Evolutionary conservation across 2,329 filamentous ascomycete genomes (phyloP).

Genomic region (Fusarium guadeloupense): DNA sequence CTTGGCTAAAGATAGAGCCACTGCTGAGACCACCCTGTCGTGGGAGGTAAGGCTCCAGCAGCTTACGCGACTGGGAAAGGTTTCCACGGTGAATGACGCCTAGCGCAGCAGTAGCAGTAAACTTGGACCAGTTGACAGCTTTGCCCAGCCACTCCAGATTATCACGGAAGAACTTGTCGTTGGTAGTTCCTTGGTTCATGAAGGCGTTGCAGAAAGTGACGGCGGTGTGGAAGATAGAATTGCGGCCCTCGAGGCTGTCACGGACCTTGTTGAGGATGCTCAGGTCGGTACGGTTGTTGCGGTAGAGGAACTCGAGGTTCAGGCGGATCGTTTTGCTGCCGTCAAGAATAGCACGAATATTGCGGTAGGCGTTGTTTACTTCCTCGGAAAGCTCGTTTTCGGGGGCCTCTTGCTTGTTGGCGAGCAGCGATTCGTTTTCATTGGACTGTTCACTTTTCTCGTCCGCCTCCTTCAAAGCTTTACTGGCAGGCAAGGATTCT

Average conservation of each 20-base stretch:
- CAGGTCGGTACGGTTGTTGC: conserved; percentile 92
- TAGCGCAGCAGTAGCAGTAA: conserved; percentile 93
- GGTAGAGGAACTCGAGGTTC: conserved; percentile 95
- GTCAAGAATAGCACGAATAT: conserved; percentile 76
- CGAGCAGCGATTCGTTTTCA: conserved; percentile 60
- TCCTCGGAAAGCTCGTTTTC: conserved; percentile 63
- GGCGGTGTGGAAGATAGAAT: conserved; percentile 97
- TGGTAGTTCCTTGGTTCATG: conserved; percentile 98
- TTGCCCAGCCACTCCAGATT: conserved; percentile 98
- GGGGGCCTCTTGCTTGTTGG: conserved; percentile 62
- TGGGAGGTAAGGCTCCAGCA: conserved; percentile 93
- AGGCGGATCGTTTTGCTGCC: conserved; percentile 94
- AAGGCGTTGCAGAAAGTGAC: conserved; percentile 98
- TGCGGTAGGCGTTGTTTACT: conserved; percentile 66
- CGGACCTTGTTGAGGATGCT: conserved; percentile 95
- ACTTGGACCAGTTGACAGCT: conserved; percentile 99
- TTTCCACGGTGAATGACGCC: conserved; percentile 98
- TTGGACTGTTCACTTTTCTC: conserved; percentile 55
- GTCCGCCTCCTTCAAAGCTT: conserved; percentile 53
- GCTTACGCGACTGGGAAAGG: conserved; percentile 88
- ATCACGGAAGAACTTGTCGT: conserved; percentile 98
- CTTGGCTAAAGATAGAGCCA: conserved; percentile 94
- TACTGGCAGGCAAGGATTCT: conserved; percentile 73
- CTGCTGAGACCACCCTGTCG: conserved; percentile 76
- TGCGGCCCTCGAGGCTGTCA: conserved; percentile 92